Evolutionary conservation across 2,329 filamentous ascomycete species (phyloP).

Genomic region (Aspergillus sp.): DNA sequence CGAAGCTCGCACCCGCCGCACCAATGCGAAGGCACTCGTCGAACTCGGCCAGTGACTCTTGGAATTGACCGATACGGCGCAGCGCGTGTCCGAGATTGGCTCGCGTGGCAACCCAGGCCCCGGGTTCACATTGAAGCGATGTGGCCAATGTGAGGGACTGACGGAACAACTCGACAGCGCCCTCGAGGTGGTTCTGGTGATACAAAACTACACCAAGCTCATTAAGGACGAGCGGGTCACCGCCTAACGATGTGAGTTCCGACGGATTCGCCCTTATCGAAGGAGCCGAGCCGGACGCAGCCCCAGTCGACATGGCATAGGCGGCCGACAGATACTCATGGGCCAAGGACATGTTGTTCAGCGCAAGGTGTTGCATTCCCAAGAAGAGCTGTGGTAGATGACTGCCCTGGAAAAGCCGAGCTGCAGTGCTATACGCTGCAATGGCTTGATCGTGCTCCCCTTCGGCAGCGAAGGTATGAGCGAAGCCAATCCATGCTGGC

Average conservation of each 20-base stretch:
- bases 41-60: constrained; percentile 76
- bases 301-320: constrained; percentile 60
- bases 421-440: constrained; percentile 93
- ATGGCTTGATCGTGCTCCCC: constrained; percentile 98
- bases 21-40: constrained; percentile 83
- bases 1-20: constrained; percentile 70
- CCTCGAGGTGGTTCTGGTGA: constrained; percentile 76
- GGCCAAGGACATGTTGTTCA: constrained; percentile 92
- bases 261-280: constrained; percentile 27
- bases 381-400: constrained; percentile 94
- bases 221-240: constrained; percentile 86
- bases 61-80: constrained; percentile 68
- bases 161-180: constrained; percentile 75
- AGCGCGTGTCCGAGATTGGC: constrained; percentile 90
- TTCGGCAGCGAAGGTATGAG: constrained; percentile 95
- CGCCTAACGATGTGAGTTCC: constrained; percentile 34
- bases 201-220: constrained; percentile 97
- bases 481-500: constrained; percentile 97
- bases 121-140: constrained; percentile 78
- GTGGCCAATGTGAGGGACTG: constrained; percentile 75
- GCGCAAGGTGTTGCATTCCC: constrained; percentile 95
- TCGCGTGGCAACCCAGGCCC: constrained; percentile 79
- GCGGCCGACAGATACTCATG: constrained; percentile 93
- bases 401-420: constrained; percentile 91
- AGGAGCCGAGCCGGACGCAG: constrained; percentile 32